Percentiles rank a stretch among this genome's conserved stretches.
phyloP scores from a whole-genome alignment of 495 filamentous ascomycete species.

The Sordaria brevicollis region DNA sequence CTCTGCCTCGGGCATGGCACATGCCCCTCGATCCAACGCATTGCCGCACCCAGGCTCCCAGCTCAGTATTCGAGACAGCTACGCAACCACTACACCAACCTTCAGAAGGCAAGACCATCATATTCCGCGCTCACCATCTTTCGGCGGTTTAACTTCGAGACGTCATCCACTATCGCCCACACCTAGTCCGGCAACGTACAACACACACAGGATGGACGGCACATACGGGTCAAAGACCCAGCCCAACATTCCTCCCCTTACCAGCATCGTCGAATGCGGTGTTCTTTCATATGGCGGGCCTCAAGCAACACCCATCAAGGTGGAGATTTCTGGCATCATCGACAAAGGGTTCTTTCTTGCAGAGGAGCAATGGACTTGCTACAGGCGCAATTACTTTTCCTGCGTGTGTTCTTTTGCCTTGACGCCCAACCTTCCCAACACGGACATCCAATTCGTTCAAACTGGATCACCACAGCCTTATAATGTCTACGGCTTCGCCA shows the following conservation, averaged over 20 bases:
- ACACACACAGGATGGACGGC: constrained; percentile 38
- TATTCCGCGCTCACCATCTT: constrained; percentile 37
- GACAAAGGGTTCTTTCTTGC: constrained; percentile 87
- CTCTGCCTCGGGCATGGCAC: constrained; percentile 43
- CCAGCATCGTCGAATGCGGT: constrained; percentile 46
- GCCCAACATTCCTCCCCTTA: constrained; percentile 48
- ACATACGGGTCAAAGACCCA: constrained; percentile 29
- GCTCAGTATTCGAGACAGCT: constrained; percentile 39
- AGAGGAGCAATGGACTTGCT: constrained; percentile 91
- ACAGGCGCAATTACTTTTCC: constrained; percentile 89
- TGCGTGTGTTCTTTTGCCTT: constrained; percentile 75
- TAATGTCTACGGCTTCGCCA: constrained; percentile 58
- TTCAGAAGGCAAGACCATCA: constrained; percentile 38
- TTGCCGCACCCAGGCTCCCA: constrained; percentile 38
- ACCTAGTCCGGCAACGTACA: constrained; percentile 31
- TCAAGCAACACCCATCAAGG: constrained; percentile 42
- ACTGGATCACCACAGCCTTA: constrained; percentile 28
- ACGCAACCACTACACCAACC: constrained; percentile 35
- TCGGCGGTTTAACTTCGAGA: constrained; percentile 27
- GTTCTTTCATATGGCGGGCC: constrained; percentile 44
- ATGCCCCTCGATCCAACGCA: constrained; percentile 39
- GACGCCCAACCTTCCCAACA: constrained; percentile 24
- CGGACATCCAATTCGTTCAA: constrained; percentile 29
- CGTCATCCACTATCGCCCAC: constrained; percentile 43
- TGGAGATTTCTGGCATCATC: constrained; percentile 75